Percentiles rank a stretch among this genome's conserved stretches.
These are phyloP conservation scores for Solidago caesia DNA, from an alignment of 129 eudicot species.

Conservation along the genomic window DNA sequence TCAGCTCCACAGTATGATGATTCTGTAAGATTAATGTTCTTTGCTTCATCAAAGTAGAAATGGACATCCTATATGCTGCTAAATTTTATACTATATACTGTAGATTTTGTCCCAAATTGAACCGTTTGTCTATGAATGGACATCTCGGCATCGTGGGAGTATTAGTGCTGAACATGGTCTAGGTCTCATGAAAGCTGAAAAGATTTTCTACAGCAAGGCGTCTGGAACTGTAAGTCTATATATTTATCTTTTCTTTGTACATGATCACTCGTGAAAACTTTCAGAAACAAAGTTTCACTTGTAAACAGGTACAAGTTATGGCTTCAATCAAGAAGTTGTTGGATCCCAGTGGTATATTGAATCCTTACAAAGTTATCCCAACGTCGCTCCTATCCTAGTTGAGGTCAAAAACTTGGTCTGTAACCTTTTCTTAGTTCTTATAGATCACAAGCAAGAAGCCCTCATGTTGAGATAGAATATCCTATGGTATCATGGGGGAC, in stretches of 20 bases:
- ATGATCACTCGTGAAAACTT: neutral
- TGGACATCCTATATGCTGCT: slow-evolving; percentile 11
- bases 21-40: slow-evolving; percentile 50
- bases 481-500: too few relatives aligned
- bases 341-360: slow-evolving; percentile 87
- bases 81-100: slow-evolving; percentile 11
- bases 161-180: slow-evolving; percentile 98
- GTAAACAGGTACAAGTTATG: slow-evolving; percentile 80
- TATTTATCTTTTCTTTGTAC: neutral
- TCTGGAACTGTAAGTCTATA: slow-evolving; percentile 63
- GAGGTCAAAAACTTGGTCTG: slow-evolving; percentile 26
- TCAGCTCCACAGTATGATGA: slow-evolving; percentile 71
- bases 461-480: neutral
- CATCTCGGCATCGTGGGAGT: slow-evolving; percentile 90
- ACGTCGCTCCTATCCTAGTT: slow-evolving; percentile 42
- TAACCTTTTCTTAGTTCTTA: neutral
- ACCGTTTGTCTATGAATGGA: slow-evolving; percentile 98
- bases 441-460: neutral
- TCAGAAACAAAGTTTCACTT: slow-evolving; percentile 5
- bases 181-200: slow-evolving; percentile 93
- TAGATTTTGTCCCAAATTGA: slow-evolving; percentile 85
- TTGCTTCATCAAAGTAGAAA: neutral
- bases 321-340: slow-evolving; percentile 78
- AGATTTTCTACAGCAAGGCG: slow-evolving; percentile 94
- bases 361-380: slow-evolving; percentile 97